Evolutionary conservation across 805 yeast species (phyloP).

Genomic region (Lipomyces orientalis): DNA sequence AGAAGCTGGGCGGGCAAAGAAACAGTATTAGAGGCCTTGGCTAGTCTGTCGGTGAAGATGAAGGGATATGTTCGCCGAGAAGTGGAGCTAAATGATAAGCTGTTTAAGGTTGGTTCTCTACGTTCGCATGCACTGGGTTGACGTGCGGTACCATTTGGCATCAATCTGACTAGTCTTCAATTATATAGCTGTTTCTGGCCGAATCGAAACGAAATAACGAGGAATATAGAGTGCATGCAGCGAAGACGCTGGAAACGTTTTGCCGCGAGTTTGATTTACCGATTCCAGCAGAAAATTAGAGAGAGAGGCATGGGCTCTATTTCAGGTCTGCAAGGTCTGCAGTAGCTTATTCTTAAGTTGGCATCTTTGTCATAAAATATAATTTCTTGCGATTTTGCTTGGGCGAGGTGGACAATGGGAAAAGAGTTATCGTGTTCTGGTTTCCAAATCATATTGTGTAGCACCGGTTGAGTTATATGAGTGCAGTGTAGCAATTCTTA

Average conservation of each 20-base stretch:
- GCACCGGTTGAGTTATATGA: no score
- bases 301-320: no score
- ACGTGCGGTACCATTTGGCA: no score
- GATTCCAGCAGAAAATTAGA: constrained; percentile 15
- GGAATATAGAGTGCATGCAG: constrained; percentile 63
- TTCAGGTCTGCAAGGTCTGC: background rate
- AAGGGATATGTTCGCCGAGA: constrained; percentile 46
- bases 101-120: constrained; percentile 25
- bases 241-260: constrained; percentile 59
- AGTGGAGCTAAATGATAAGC: constrained; percentile 44
- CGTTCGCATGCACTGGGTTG: background rate
- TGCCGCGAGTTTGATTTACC: constrained; percentile 25
- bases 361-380: background rate
- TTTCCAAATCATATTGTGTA: no score
- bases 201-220: constrained; percentile 74
- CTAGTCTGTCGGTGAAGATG: constrained; percentile 59
- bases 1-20: constrained; percentile 92
- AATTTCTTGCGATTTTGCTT: background rate
- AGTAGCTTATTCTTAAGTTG: background rate
- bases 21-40: constrained; percentile 69
- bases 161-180: constrained; percentile 17
- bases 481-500: background rate
- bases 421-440: no score
- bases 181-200: constrained; percentile 50
- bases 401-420: background rate